Percentiles rank a stretch among this genome's conserved stretches.
phyloP scores from a whole-genome alignment of 441 rosid genomes.

The Flueggea neowawraea region DNA sequence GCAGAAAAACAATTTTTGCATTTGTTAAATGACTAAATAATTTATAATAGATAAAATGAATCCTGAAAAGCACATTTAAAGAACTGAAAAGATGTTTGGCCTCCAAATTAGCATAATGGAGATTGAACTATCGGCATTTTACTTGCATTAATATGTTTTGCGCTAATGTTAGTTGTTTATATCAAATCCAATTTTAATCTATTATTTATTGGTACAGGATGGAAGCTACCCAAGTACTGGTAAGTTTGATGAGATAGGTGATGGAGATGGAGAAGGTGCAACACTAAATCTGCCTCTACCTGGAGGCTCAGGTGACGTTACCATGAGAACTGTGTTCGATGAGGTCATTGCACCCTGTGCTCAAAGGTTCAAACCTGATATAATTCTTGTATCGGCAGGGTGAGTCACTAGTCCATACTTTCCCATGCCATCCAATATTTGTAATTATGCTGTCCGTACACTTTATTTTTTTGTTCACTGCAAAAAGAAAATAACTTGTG shows the following conservation, averaged over 20 bases:
- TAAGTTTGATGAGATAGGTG: slow-evolving; percentile 71
- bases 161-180: neutral
- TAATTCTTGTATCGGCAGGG: slow-evolving; percentile 97
- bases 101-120: too few relatives aligned
- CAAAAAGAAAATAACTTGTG: too few relatives aligned
- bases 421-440: neutral
- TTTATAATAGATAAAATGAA: too few relatives aligned
- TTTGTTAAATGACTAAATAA: too few relatives aligned
- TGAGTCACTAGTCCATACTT: slow-evolving; percentile 26
- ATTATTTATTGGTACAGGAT: slow-evolving; percentile 35
- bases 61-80: too few relatives aligned
- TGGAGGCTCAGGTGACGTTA: slow-evolving; percentile 88
- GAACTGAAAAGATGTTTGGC: too few relatives aligned
- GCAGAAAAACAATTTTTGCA: too few relatives aligned
- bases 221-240: slow-evolving; percentile 98
- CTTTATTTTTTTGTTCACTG: too few relatives aligned
- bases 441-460: too few relatives aligned
- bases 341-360: slow-evolving; percentile 90
- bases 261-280: slow-evolving; percentile 85
- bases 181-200: slow-evolving; percentile 6
- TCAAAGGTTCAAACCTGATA: slow-evolving; percentile 88
- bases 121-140: neutral
- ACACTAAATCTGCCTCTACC: slow-evolving; percentile 89
- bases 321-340: slow-evolving; percentile 83
- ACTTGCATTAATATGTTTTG: neutral